Evolutionary conservation across 768 basidiomycete genomes (phyloP).

Genomic region (Steccherinum ochraceum): DNA sequence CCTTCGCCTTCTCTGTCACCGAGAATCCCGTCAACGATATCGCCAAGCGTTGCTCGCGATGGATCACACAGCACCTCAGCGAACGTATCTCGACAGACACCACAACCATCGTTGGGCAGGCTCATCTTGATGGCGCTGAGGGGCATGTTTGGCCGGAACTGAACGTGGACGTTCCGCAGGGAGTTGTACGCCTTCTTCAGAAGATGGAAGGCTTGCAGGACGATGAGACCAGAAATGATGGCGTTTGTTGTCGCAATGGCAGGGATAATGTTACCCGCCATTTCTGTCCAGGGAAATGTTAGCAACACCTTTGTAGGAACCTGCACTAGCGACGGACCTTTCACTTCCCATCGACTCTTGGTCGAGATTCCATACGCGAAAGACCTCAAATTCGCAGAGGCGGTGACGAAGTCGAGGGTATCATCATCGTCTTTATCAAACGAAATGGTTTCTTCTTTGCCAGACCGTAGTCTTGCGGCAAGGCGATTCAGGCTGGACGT

Average conservation of each 20-base stretch:
- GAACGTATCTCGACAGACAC: constrained; percentile 85
- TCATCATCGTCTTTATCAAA: constrained; percentile 99
- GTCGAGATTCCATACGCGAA: constrained; percentile 82
- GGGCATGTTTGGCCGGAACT: constrained; percentile 74
- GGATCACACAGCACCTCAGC: constrained; percentile 70
- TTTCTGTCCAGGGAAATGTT: constrained; percentile 53
- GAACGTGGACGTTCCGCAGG: constrained; percentile 72
- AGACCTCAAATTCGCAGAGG: constrained; percentile 88
- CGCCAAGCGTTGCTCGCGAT: constrained; percentile 56
- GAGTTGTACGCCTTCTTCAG: constrained; percentile 56
- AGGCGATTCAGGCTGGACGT: constrained; percentile 70
- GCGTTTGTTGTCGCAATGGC: constrained; percentile 99
- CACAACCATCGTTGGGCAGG: constrained; percentile 71
- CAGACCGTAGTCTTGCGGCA: constrained; percentile 55
- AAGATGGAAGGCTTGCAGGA: constrained; percentile 85
- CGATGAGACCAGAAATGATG: constrained; percentile 91
- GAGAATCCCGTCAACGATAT: constrained; percentile 65
- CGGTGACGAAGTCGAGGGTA: constrained; percentile 93
- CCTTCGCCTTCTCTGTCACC: constrained; percentile 42
- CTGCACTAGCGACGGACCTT: constrained; percentile 47
- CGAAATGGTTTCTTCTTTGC: constrained; percentile 59
- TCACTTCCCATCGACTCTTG: constrained; percentile 95
- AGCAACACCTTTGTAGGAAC: not conserved
- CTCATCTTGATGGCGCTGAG: constrained; percentile 63
- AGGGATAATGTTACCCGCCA: constrained; percentile 99